Percentiles rank a stretch among this genome's conserved stretches.
These are phyloP conservation scores for Aspergillus brunneoviolaceus DNA, from an alignment of 2,329 filamentous ascomycete species.

Conservation along the genomic window DNA sequence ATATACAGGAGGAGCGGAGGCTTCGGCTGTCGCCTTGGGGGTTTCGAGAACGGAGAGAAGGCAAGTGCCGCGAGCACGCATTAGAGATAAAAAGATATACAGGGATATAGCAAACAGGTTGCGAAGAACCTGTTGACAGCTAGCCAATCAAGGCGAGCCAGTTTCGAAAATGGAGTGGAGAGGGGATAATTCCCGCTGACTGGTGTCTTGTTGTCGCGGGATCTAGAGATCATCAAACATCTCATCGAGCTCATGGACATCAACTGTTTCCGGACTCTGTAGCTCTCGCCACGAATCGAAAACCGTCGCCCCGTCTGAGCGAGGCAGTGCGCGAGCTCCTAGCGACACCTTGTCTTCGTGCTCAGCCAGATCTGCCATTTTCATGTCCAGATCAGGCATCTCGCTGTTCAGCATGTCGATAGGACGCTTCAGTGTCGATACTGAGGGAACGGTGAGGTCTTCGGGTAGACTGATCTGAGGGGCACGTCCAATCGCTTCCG, in stretches of 20 bases:
- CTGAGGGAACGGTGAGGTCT: constrained; percentile 26
- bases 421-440: constrained; percentile 39
- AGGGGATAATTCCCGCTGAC: background rate
- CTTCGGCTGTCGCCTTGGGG: background rate
- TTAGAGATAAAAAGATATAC: constrained; percentile 20
- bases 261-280: constrained; percentile 80
- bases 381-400: constrained; percentile 36
- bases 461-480: constrained; percentile 35
- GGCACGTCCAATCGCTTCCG: constrained; percentile 20
- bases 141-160: background rate
- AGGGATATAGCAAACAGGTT: constrained; percentile 15
- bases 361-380: constrained; percentile 36
- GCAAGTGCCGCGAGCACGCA: constrained; percentile 5
- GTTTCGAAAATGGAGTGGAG: constrained; percentile 9
- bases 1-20: constrained; percentile 17
- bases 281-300: constrained; percentile 59
- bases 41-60: constrained; percentile 8
- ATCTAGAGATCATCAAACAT: constrained; percentile 72
- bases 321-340: constrained; percentile 25
- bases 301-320: constrained; percentile 40
- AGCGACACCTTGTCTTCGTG: constrained; percentile 48
- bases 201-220: background rate
- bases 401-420: constrained; percentile 43
- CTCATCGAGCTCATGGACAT: constrained; percentile 88
- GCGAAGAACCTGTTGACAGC: background rate